phyloP scores from a whole-genome alignment of 257 asterid genomes.

The Jaltomata sinuosa region DNA sequence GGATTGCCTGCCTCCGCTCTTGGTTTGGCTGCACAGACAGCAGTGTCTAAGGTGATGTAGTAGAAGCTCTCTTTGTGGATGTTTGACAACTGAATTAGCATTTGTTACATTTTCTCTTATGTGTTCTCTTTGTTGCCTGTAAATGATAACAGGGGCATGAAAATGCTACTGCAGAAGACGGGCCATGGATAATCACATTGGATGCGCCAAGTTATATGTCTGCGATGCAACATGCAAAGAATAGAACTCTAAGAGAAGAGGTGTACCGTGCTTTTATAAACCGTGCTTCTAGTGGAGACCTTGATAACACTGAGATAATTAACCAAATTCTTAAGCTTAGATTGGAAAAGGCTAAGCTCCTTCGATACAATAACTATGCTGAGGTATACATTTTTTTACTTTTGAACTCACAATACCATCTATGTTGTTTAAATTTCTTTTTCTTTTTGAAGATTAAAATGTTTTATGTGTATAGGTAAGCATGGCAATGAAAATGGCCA shows the following conservation, averaged over 20 bases:
- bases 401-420: neutral
- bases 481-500: conserved; percentile 97
- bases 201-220: conserved; percentile 90
- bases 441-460: neutral
- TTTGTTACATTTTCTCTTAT: neutral
- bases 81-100: neutral
- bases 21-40: conserved; percentile 98
- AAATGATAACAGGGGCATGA: conserved; percentile 64
- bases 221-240: conserved; percentile 86
- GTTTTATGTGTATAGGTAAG: conserved; percentile 48
- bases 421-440: neutral
- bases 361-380: conserved; percentile 85
- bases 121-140: neutral
- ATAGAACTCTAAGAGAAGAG: conserved; percentile 87
- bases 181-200: conserved; percentile 93
- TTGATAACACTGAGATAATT: conserved; percentile 73
- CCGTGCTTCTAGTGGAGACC: conserved; percentile 92
- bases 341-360: conserved; percentile 92
- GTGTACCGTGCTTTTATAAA: conserved; percentile 78
- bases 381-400: conserved; percentile 43
- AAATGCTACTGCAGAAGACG: conserved; percentile 87
- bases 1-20: conserved; percentile 85
- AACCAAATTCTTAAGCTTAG: conserved; percentile 84
- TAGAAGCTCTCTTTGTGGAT: neutral
- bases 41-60: conserved; percentile 67